Percentiles rank a stretch among this genome's conserved stretches.
phyloP scores from a whole-genome alignment of 371 early-diverging fungal genomes.

The Circinella minor region DNA sequence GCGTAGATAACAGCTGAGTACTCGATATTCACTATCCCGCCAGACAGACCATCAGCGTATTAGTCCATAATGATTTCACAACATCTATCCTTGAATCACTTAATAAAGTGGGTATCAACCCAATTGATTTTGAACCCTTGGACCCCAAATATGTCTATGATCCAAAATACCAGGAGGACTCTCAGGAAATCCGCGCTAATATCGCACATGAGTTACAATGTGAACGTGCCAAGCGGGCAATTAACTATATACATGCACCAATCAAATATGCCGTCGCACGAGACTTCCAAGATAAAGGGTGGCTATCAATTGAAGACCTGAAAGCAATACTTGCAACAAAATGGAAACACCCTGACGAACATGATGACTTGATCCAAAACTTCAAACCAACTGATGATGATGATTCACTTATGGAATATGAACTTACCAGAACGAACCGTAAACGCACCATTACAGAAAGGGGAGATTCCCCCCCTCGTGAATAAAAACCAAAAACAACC shows the following conservation, averaged over 20 bases:
- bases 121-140: slow-evolving; percentile 13
- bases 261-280: slow-evolving; percentile 15
- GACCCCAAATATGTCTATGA: slow-evolving; percentile 10
- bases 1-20: slow-evolving; percentile 7
- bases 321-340: background rate
- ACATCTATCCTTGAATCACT: background rate
- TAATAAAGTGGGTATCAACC: background rate
- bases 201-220: background rate
- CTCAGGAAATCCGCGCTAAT: background rate
- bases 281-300: slow-evolving; percentile 2
- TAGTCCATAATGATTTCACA: slow-evolving; percentile 17
- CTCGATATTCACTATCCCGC: slow-evolving; percentile 19
- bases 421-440: no score
- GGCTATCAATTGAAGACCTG: slow-evolving; percentile 4
- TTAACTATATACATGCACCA: slow-evolving; percentile 5
- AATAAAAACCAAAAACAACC: no score
- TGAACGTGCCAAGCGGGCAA: background rate
- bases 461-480: no score
- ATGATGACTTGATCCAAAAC: no score
- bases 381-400: no score
- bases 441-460: no score
- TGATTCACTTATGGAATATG: no score
- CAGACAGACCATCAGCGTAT: background rate
- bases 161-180: background rate
- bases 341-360: background rate